Evolutionary conservation across 164 flowering plant species (phyloP).

Genomic region (Chloranthus sessilifolius): DNA sequence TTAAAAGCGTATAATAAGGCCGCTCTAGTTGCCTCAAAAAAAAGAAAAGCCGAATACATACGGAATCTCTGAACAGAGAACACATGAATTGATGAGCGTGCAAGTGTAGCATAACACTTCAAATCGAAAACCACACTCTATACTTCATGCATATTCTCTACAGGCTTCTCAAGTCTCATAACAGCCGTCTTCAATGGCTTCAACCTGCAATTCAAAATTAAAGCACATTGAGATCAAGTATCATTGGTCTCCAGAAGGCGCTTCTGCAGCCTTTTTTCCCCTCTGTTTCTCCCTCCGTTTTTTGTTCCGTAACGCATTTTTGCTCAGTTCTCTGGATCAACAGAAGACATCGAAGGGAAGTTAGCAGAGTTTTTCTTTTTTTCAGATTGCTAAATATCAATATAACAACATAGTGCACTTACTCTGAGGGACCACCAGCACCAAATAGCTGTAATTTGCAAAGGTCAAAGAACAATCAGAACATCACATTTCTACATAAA

Average conservation of each 20-base stretch:
- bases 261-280: constrained; percentile 82
- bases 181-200: too few species aligned
- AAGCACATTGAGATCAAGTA: constrained; percentile 7
- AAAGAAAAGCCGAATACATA: background rate
- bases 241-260: constrained; percentile 24
- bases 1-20: too few species aligned
- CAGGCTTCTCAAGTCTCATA: too few species aligned
- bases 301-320: constrained; percentile 83
- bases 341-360: background rate
- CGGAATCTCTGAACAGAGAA: background rate
- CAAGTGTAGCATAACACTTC: background rate
- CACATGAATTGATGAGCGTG: background rate
- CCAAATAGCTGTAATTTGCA: constrained; percentile 63
- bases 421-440: constrained; percentile 54
- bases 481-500: too few species aligned
- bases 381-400: background rate
- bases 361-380: background rate
- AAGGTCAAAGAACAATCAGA: too few species aligned
- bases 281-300: constrained; percentile 84
- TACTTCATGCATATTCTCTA: background rate
- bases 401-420: constrained; percentile 20
- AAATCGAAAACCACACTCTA: background rate
- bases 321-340: constrained; percentile 63
- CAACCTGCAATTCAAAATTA: too few species aligned
- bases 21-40: too few species aligned